phyloP scores from a whole-genome alignment of 805 yeast species.

The Ogataea pilisensis region DNA sequence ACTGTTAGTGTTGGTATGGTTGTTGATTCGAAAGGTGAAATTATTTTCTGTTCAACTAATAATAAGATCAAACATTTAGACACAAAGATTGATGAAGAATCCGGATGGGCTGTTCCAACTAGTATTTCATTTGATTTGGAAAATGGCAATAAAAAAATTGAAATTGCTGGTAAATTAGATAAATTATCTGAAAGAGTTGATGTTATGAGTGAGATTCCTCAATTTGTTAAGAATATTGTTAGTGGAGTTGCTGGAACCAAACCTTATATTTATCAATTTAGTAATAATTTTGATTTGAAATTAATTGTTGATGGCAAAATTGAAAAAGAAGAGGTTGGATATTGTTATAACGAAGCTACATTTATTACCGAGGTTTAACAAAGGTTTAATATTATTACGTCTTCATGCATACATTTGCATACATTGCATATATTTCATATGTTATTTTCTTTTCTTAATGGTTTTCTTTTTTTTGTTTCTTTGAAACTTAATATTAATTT shows the following conservation, averaged over 20 bases:
- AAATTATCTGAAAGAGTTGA: slow-evolving; percentile 84
- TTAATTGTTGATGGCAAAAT: slow-evolving; percentile 37
- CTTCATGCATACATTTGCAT: too few species aligned
- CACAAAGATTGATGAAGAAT: slow-evolving; percentile 61
- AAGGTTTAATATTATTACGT: too few species aligned
- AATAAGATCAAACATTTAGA: slow-evolving; percentile 60
- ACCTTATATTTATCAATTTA: slow-evolving; percentile 94
- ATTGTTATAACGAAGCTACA: slow-evolving; percentile 75
- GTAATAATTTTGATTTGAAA: slow-evolving; percentile 49
- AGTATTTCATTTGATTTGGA: slow-evolving; percentile 54
- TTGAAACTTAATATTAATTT: too few species aligned
- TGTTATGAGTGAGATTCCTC: slow-evolving; percentile 96
- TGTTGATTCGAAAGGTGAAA: slow-evolving; percentile 57
- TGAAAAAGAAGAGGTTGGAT: slow-evolving; percentile 50
- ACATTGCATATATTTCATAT: too few species aligned
- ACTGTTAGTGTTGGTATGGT: slow-evolving; percentile 77
- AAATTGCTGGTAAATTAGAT: slow-evolving; percentile 55
- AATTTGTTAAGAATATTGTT: slow-evolving; percentile 87
- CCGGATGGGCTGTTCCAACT: slow-evolving; percentile 89
- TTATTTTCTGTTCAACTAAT: slow-evolving; percentile 57
- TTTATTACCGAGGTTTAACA: slow-evolving; percentile 48
- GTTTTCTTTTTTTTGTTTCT: too few species aligned
- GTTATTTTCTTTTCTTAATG: too few species aligned
- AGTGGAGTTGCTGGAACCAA: slow-evolving; percentile 93
- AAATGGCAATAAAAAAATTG: slow-evolving; percentile 40